A percentile compares a stretch with the other conserved stretches of the same genome.
Evolutionary conservation across 257 asterid species (phyloP).

Genomic region (Solanum lycopersicoides): DNA sequence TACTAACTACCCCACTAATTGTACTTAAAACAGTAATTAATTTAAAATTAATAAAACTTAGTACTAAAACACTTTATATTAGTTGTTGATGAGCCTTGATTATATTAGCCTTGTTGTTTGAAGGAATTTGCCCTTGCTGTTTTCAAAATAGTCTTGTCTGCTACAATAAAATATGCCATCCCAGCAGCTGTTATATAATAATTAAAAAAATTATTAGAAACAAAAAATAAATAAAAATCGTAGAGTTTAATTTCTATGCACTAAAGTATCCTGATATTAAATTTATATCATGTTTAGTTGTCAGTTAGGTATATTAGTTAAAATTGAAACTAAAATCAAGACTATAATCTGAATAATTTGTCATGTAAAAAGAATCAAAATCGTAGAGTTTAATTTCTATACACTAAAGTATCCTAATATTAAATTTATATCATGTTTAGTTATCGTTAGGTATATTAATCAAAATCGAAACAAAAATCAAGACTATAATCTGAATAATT

Average conservation of each 20-base stretch:
- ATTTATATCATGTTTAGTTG: neutral
- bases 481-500: neutral
- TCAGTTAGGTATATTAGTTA: neutral
- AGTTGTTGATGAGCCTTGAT: neutral
- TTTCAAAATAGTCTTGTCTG: slow-evolving; percentile 79
- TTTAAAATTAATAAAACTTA: neutral
- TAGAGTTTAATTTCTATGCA: neutral
- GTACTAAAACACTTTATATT: neutral
- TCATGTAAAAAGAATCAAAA: neutral
- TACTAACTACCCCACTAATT: neutral
- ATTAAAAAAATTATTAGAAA: neutral
- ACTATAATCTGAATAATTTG: neutral
- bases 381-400: neutral
- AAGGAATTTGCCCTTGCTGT: slow-evolving; percentile 71
- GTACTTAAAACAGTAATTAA: neutral
- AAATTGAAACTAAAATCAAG: neutral
- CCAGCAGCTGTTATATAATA: slow-evolving; percentile 37
- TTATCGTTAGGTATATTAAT: neutral
- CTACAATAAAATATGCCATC: slow-evolving; percentile 85
- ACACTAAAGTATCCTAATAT: neutral
- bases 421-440: neutral
- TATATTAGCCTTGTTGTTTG: slow-evolving; percentile 8
- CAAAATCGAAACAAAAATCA: neutral
- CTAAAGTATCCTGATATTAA: neutral
- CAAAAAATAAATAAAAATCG: neutral